Base-by-base conservation (phyloP, 2,329 filamentous ascomycete genomes). In the Trichoderma brevicompactum region DNA sequence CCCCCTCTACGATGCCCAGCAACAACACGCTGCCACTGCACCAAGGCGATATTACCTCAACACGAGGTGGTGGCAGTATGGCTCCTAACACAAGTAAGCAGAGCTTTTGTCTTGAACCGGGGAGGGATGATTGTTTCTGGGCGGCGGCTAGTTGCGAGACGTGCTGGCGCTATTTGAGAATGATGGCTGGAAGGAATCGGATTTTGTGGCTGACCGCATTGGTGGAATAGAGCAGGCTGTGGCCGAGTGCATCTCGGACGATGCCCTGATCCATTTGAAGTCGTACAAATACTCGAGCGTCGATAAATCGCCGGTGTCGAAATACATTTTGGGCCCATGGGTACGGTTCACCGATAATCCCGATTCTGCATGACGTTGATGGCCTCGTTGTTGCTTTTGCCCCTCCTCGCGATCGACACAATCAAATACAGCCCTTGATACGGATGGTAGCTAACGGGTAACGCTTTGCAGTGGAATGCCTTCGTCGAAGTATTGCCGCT, bases 281-380 rank as follows among this genome's bases (percentile, higher is more conserved):
- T 89, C 90, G 67, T 99, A 99, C 88, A 96, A 97, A 77, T 99
- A 99, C 80, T 96, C 93, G 72, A 92, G 91, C 73, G 93, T 99
- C 78, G 95, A 99, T 83, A 94, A 97, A 80, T 97, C 94, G 58
- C 90, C 91, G 68, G 87, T 97, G 66, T 98, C 95, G 65, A 87
- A 94, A 78, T 96, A 98, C 79, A 92, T 99, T 75, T 85, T 99
- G 58, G 91, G 90, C 71, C 94, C 96, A 75, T 99, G 97, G 82
- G 95, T 98, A 90, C 77, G 90, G 43, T 40, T 46, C 32, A 50
- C 56, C 55, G 40, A 50, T 44, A 6, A 34, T 44, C 44, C 54
- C 28, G 43, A 28, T 60, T 38, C 28, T 8, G 40, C 59, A 63
- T 63, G 59, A 54, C 59, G 59, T 54, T 54, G 59, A 10, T 46